phyloP scores from a whole-genome alignment of 495 filamentous ascomycete genomes.

The Aspergillus coremiiformis region DNA sequence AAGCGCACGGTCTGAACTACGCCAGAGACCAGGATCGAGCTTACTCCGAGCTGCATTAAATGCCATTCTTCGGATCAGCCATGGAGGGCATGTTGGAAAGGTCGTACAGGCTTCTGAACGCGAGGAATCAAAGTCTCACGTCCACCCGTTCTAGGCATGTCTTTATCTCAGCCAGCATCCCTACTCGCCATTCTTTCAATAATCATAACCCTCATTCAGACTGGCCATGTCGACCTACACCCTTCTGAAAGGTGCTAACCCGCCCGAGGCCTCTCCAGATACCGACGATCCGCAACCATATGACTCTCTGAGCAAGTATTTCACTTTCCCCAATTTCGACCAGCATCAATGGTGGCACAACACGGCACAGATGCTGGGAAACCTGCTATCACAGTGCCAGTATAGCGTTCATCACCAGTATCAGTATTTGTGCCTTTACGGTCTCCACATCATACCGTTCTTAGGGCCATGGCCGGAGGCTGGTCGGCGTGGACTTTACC shows the following conservation, averaged over 20 bases:
- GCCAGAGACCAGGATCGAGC: no score
- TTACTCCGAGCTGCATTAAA: no score
- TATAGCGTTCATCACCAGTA: conserved; percentile 1
- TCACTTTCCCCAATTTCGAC: background rate
- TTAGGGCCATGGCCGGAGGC: background rate
- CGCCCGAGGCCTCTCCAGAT: background rate
- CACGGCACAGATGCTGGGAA: background rate
- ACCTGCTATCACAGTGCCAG: background rate
- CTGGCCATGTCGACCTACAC: background rate
- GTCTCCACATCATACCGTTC: background rate
- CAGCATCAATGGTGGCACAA: background rate
- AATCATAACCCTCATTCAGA: no score
- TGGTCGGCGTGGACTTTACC: background rate
- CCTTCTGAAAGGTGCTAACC: background rate
- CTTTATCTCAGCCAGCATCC: no score
- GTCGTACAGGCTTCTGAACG: no score
- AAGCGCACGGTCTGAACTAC: no score
- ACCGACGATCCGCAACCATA: background rate
- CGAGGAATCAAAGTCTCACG: no score
- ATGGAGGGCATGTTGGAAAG: no score
- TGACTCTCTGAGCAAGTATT: background rate
- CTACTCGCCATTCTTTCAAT: no score
- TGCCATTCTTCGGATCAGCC: no score
- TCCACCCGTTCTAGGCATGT: no score
- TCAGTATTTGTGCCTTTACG: background rate